Conservation (phyloP, 768 basidiomycete genomes). For the Pleurotus ostreatus region DNA sequence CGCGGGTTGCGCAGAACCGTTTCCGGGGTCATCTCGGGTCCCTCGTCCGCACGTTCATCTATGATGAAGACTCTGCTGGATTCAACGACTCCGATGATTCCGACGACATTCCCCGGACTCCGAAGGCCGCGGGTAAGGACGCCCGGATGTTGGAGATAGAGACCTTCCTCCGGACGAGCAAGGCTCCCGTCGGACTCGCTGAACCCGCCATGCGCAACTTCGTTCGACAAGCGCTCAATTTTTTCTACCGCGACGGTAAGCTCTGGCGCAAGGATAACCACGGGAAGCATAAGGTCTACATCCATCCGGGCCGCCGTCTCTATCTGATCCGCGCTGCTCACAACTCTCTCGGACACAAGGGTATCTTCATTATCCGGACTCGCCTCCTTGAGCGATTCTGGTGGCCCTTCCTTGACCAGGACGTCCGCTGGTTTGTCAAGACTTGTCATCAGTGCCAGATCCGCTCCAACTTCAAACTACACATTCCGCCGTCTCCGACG, state of each 20-base stretch:
- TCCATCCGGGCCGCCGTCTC: conserved; percentile 10
- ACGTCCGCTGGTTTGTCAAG: conserved; percentile 26
- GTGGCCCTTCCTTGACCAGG: conserved; percentile 17
- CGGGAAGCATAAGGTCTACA: conserved; percentile 16
- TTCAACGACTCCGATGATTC: not conserved
- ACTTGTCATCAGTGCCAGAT: conserved; percentile 30
- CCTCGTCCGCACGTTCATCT: not conserved
- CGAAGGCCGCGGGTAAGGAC: conserved; percentile 7
- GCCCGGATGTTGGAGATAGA: not conserved
- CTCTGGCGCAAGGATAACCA: conserved; percentile 16
- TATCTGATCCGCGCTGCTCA: conserved; percentile 17
- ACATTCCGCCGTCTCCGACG: conserved; percentile 23
- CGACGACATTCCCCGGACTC: not conserved
- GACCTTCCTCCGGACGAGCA: too few species aligned
- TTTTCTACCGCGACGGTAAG: conserved; percentile 12
- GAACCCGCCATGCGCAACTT: not conserved
- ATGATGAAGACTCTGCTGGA: not conserved
- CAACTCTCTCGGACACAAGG: conserved; percentile 25
- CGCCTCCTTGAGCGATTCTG: conserved; percentile 19
- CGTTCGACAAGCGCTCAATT: conserved; percentile 8
- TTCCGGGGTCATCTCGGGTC: not conserved
- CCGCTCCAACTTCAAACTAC: conserved; percentile 14
- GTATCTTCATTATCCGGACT: conserved; percentile 17
- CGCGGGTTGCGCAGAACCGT: not conserved
- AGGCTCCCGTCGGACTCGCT: too few species aligned